Evolutionary conservation across 1,284 basidiomycete genomes (phyloP).

Genomic region (Fomitiporia mediterranea): DNA sequence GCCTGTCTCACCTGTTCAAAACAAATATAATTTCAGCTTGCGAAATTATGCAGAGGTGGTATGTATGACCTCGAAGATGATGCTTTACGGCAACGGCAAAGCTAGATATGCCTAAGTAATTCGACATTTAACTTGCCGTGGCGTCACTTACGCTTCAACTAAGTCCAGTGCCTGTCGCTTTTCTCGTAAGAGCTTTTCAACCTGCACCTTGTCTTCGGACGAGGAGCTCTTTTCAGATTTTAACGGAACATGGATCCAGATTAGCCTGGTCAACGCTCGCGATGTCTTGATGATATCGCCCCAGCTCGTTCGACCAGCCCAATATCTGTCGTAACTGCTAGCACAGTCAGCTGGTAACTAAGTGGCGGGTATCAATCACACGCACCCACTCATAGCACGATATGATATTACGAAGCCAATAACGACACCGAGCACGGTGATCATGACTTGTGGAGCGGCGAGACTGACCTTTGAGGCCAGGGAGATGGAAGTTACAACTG

Average conservation of each 20-base stretch:
- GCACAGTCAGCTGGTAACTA: neutral
- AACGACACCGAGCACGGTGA: slow-evolving; percentile 63
- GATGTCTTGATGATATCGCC: slow-evolving; percentile 50
- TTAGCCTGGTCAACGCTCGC: slow-evolving; percentile 45
- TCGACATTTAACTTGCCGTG: too few species aligned
- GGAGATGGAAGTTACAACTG: slow-evolving; percentile 44
- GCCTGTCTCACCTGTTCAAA: slow-evolving; percentile 41
- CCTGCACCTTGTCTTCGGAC: slow-evolving; percentile 27
- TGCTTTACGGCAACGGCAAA: slow-evolving; percentile 61
- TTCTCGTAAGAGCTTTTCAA: slow-evolving; percentile 51
- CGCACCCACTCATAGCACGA: slow-evolving; percentile 53
- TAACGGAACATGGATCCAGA: slow-evolving; percentile 62
- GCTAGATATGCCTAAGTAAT: slow-evolving; percentile 28
- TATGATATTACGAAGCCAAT: slow-evolving; percentile 70
- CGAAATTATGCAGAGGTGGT: neutral
- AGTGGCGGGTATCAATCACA: slow-evolving; percentile 7
- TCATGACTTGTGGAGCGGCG: slow-evolving; percentile 51
- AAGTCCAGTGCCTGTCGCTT: slow-evolving; percentile 56
- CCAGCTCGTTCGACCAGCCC: slow-evolving; percentile 58
- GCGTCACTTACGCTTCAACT: slow-evolving; percentile 45
- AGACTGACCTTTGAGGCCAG: slow-evolving; percentile 38
- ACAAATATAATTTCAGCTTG: neutral
- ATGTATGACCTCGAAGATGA: slow-evolving; percentile 46
- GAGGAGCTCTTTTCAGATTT: slow-evolving; percentile 22
- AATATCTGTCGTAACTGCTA: slow-evolving; percentile 56